Conservation (phyloP, 768 basidiomycete genomes). For the Phanerochaete sordida region DNA sequence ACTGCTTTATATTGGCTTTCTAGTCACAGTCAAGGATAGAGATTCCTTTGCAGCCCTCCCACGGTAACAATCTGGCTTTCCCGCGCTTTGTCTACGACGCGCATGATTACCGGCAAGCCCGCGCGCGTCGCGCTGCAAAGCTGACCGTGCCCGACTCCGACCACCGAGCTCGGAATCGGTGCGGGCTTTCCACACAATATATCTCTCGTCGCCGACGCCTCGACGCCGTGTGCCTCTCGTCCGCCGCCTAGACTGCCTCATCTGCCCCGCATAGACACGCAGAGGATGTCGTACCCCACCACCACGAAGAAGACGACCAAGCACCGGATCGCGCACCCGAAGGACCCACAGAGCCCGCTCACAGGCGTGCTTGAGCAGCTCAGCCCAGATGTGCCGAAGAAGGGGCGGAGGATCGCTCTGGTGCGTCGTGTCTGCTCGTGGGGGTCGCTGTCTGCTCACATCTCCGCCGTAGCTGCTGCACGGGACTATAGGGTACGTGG, state of each 20-base stretch:
- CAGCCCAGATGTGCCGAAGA: constrained; percentile 43
- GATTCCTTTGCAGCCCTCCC: no score
- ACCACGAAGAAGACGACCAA: constrained; percentile 24
- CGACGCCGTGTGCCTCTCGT: no score
- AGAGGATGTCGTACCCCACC: constrained; percentile 8
- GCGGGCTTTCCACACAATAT: not conserved
- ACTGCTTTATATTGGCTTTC: no score
- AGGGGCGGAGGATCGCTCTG: constrained; percentile 61
- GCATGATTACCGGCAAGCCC: not conserved
- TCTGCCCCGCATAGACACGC: not conserved
- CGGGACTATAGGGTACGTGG: constrained; percentile 69
- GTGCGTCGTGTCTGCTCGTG: constrained; percentile 38
- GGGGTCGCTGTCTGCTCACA: constrained; percentile 9
- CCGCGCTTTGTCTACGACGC: not conserved
- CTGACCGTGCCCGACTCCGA: not conserved
- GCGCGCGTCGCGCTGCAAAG: not conserved
- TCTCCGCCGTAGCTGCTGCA: constrained; percentile 59
- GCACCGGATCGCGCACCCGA: constrained; percentile 3
- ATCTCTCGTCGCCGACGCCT: not conserved
- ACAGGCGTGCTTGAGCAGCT: constrained; percentile 61
- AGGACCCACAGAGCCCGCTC: constrained; percentile 6
- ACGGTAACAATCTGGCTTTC: not conserved
- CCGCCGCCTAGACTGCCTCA: no score
- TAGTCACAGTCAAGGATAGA: no score
- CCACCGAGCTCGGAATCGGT: not conserved